Base-by-base conservation (phyloP, 768 basidiomycete species). In the Suillus lakei region DNA sequence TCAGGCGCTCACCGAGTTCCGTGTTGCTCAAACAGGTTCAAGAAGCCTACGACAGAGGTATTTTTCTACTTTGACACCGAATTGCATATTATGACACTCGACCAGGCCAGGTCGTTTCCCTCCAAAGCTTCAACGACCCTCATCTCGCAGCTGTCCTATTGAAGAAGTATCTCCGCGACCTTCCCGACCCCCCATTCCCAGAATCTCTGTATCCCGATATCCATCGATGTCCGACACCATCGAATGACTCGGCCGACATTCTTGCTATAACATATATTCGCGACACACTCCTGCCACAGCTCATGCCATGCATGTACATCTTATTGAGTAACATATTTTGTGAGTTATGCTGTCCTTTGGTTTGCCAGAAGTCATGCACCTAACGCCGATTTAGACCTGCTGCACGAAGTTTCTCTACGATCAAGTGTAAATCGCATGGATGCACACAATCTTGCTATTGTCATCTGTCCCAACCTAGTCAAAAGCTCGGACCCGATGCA, bases 41-140 rank as follows among this genome's bases (percentile, higher is more conserved):
- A 70, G 90, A 92, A 38, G 94, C 93, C 3, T 95, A 95, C 70
- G 92, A 96, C 72, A 80, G 94, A 77, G 93, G 92, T 88, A 63
- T 34, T 58, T 56, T 36, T 63, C 44, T 9, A 21, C 65, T 4
- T 43, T 9, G 28, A 56, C 12, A 15, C 3, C 18, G 50, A 9
- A 58, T 1, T 48, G 61, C 65, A 48, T 64, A 48, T 63, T 62
- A 48, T 67, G 62, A 34, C 30, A 41, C 67, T 59, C 7, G 43
- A 59, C 5, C 63, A 91, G 91, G 91, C 15, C 86, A 93, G 67
- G 88, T 94, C 1, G 90, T 96, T 12, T 92, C 91, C 1, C 77
- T 96, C 50, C 79, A 86, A n/a, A 88, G 83, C 2, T 95, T 92
- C 71, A 84, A 82, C 0, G 93, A 95, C 70, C 89, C 92, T 7